Evolutionary conservation across 352 stramenopile genomes (phyloP), one percentile per base, ranked within the genome.

Genomic region (Phytopythium litorale): DNA sequence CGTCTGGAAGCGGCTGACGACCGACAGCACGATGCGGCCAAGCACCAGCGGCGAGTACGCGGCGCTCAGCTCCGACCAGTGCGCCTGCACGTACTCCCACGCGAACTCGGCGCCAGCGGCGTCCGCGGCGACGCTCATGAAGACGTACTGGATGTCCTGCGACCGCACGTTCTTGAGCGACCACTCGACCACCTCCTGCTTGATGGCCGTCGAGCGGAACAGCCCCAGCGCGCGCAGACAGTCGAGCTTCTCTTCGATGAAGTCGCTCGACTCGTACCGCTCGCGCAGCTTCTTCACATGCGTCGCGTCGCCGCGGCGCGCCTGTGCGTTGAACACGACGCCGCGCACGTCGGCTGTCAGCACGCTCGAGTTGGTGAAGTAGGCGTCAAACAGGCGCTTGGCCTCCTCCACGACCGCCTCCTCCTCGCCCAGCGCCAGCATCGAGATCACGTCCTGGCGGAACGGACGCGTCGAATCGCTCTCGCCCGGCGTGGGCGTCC

Each of bases 61-160:
- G 46, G 74, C 78, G 42, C 82, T 90, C 52, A 96, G 70, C 48
- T 72, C 67, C 7, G 38, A 57, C 81, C 87, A 92, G 68, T 95
- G 62, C 15, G 81, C 65, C 67, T 90, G 72, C 45, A 96, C 67
- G 62, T 93, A 95, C 56, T 81, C 40, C 88, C 86, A 95, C 28
- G 79, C 74, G 25, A 82, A 72, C 25, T 65, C 58, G 2, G 81
- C 78, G 35, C 78, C 87, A 25, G 63, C 64, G 30, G 70, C 67
- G 56, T 93, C 83, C 21, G 71, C 65, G 1, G 82, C 79, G n/a
- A 97, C 82, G 50, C 84, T 89, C 42, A 62, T 71, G 52, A 96
- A 94, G 3, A 87, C 60, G 63, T 86, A 89, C 60, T 91, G 77
- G 51, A 90, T 94, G 64, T 97, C 86, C 70, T 96, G 85, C 40